Percentiles rank a stretch among this genome's conserved stretches.
These are phyloP conservation scores for Alnus rubra DNA, from an alignment of 306 rosid genomes.

Conservation along the genomic window DNA sequence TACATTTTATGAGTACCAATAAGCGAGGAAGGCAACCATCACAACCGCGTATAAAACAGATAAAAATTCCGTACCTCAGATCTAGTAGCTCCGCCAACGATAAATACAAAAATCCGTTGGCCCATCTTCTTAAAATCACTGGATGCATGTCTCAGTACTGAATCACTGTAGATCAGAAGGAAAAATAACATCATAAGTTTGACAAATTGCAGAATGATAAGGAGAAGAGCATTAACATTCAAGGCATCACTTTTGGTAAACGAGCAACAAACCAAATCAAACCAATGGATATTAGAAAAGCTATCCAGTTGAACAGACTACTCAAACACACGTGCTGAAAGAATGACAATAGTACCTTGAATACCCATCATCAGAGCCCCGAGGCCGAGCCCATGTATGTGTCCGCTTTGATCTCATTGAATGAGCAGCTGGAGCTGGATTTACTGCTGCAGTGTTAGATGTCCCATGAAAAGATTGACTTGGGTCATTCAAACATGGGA, in stretches of 20 bases:
- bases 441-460: slow-evolving; percentile 48
- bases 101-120: slow-evolving; percentile 80
- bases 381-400: slow-evolving; percentile 90
- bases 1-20: slow-evolving; percentile 18
- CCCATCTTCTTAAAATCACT: slow-evolving; percentile 93
- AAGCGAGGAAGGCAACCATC: background rate
- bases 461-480: slow-evolving; percentile 66
- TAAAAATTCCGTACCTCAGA: slow-evolving; percentile 68
- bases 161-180: slow-evolving; percentile 56
- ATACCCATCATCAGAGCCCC: slow-evolving; percentile 92
- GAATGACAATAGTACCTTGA: slow-evolving; percentile 59
- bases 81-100: slow-evolving; percentile 95
- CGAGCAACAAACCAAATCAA: background rate
- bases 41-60: slow-evolving; percentile 2
- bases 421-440: slow-evolving; percentile 63
- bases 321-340: slow-evolving; percentile 2
- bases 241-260: background rate
- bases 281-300: background rate
- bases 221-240: background rate
- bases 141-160: slow-evolving; percentile 78
- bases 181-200: slow-evolving; percentile 7
- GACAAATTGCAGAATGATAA: slow-evolving; percentile 13
- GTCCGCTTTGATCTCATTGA: slow-evolving; percentile 92
- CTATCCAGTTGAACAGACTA: background rate
- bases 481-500: slow-evolving; percentile 92